phyloP scores from a whole-genome alignment of 306 rosid species.

The Purshia tridentata region DNA sequence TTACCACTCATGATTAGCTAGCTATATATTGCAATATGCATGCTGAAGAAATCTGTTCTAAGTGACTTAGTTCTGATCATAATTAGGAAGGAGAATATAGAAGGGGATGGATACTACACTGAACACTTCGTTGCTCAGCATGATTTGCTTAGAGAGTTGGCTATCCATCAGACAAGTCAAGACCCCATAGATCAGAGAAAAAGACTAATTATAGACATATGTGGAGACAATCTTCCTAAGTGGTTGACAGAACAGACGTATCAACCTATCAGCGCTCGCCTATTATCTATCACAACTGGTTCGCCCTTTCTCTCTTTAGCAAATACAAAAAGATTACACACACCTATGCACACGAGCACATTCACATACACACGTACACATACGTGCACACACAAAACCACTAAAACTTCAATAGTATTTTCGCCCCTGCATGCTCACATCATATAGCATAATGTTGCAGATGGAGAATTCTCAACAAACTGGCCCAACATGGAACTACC shows the following conservation, averaged over 20 bases:
- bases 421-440: neutral
- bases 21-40: neutral
- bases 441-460: constrained; percentile 30
- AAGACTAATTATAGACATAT: constrained; percentile 39
- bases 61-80: neutral
- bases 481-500: constrained; percentile 44
- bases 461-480: constrained; percentile 39
- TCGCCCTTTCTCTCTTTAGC: constrained; percentile 2
- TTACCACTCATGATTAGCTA: neutral
- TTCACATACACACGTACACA: too few relatives aligned
- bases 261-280: constrained; percentile 34
- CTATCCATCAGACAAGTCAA: constrained; percentile 33
- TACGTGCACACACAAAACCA: too few relatives aligned
- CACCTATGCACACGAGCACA: neutral
- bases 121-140: constrained; percentile 43
- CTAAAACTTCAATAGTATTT: too few relatives aligned
- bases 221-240: constrained; percentile 39
- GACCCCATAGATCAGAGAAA: constrained; percentile 32
- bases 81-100: constrained; percentile 36
- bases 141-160: constrained; percentile 57
- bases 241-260: constrained; percentile 44
- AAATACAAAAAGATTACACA: neutral
- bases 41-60: neutral
- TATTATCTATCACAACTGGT: constrained; percentile 66
- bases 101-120: constrained; percentile 32